Evolutionary conservation across 768 basidiomycete species (phyloP), one percentile per base, ranked within the genome.

Genomic region (Pleurotus ostreatus): DNA sequence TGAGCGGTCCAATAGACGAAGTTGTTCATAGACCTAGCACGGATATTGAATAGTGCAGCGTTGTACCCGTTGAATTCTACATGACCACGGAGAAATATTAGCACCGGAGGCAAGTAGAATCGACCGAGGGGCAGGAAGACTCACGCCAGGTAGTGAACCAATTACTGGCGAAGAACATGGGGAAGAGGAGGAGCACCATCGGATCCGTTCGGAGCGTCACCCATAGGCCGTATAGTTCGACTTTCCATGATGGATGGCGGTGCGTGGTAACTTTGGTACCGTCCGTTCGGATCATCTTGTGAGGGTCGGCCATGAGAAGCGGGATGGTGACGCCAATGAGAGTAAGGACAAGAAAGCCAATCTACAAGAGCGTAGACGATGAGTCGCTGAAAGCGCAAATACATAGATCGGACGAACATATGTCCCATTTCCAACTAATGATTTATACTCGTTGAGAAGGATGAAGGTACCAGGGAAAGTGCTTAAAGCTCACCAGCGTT

Each of bases 111-210:
- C 9, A 45, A 51, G 56, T 30, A 49, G 18, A 30, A 41, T 34
- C 15, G 44, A 2, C 43, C 23, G 18, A 47, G 20, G 49, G 37
- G 2, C 13, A 55, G n/a, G 45, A 37, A 12, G n/a, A 68, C 85
- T 65, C 58, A 89, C 88, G 89, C 88, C 88, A 92, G 2, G 89
- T 86, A 65, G 91, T 91, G 71, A 91, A 91, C 81, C 87, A 92
- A 67, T 92, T 92, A 41, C 85, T 87, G 6, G 87, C 82, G 55
- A 91, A 82, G 70, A 92, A 92, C 85, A 92, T 88, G 11, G 91
- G 92, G 74, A 93, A 89, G 16, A 92, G 78, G 3, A 90, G 71
- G 13, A 92, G 58, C 62, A 94, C 82, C 70, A 78, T 74, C 0
- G 88, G 88, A 63, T 93, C 91, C 11, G 80, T 85, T 55, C 72